Percentiles rank a stretch among this genome's conserved stretches.
Evolutionary conservation across 371 early-diverging fungal species (phyloP).

Genomic region (Batkoa obscura): DNA sequence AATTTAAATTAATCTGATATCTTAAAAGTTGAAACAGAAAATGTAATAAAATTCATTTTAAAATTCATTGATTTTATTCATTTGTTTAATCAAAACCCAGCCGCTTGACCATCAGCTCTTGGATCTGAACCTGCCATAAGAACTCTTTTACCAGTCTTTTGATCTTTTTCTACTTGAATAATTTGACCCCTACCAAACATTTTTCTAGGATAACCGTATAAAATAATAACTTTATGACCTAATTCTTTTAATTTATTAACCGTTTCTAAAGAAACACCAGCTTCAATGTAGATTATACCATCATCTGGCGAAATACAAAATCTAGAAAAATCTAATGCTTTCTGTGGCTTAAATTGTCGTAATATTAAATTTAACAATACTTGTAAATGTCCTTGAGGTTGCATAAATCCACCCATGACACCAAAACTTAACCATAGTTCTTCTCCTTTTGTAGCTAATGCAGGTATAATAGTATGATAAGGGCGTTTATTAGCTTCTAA

Average conservation of each 20-base stretch:
- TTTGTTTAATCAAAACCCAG: slow-evolving; percentile 10
- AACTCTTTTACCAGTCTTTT: slow-evolving; percentile 21
- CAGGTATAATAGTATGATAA: slow-evolving; percentile 70
- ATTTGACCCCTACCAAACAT: slow-evolving; percentile 65
- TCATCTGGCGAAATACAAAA: slow-evolving; percentile 29
- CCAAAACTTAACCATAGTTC: neutral
- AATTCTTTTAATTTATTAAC: slow-evolving; percentile 21
- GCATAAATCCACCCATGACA: slow-evolving; percentile 27
- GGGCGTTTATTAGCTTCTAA: slow-evolving; percentile 55
- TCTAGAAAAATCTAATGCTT: slow-evolving; percentile 49
- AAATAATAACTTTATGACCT: slow-evolving; percentile 33
- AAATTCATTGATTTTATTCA: too few relatives aligned
- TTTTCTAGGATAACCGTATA: slow-evolving; percentile 20
- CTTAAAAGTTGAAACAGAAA: too few relatives aligned
- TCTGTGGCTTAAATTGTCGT: slow-evolving; percentile 38
- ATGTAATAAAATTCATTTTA: too few relatives aligned
- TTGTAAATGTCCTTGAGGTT: slow-evolving; percentile 69
- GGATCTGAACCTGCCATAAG: slow-evolving; percentile 46
- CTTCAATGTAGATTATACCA: slow-evolving; percentile 31
- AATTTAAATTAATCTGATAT: too few relatives aligned
- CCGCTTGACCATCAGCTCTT: slow-evolving; percentile 42
- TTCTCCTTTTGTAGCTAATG: slow-evolving; percentile 28
- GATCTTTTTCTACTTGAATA: slow-evolving; percentile 15
- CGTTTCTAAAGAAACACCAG: slow-evolving; percentile 23
- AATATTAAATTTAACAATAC: slow-evolving; percentile 46